Conservation (phyloP, 2,329 filamentous ascomycete species). For the Penicillium sp. region DNA sequence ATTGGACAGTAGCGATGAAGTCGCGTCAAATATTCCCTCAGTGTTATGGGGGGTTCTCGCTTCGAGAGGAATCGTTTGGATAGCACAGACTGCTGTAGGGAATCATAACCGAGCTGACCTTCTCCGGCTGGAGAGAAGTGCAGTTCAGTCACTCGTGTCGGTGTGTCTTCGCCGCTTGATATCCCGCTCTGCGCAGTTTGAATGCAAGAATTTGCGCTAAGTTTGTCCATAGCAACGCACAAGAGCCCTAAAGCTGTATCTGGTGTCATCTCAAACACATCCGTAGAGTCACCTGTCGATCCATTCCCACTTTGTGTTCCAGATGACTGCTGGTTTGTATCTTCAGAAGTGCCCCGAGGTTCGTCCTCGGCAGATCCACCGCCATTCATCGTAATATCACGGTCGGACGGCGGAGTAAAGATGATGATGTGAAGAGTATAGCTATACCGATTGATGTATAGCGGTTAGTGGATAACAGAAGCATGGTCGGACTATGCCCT, state of each 20-base stretch:
- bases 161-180: slow-evolving; percentile 27
- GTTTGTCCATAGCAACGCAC: slow-evolving; percentile 67
- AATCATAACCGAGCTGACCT: slow-evolving; percentile 66
- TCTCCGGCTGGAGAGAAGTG: slow-evolving; percentile 43
- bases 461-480: slow-evolving; percentile 31
- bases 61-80: slow-evolving; percentile 94
- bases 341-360: background rate
- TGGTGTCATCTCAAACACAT: slow-evolving; percentile 71
- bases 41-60: slow-evolving; percentile 77
- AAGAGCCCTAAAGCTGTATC: slow-evolving; percentile 79
- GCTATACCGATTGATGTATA: slow-evolving; percentile 35
- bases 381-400: slow-evolving; percentile 30
- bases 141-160: slow-evolving; percentile 37
- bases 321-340: background rate
- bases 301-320: slow-evolving; percentile 1
- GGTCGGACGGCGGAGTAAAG: slow-evolving; percentile 14
- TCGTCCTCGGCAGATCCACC: slow-evolving; percentile 7
- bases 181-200: slow-evolving; percentile 55
- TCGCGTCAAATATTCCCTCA: slow-evolving; percentile 83
- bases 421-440: slow-evolving; percentile 24
- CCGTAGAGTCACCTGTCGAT: slow-evolving; percentile 5
- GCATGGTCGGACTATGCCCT: slow-evolving; percentile 39
- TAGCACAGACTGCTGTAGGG: slow-evolving; percentile 81
- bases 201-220: slow-evolving; percentile 47
- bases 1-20: slow-evolving; percentile 92